Evolutionary conservation across 768 basidiomycete genomes (phyloP), one percentile per base, ranked within the genome.

Genomic region (Lactifluus piperatus): DNA sequence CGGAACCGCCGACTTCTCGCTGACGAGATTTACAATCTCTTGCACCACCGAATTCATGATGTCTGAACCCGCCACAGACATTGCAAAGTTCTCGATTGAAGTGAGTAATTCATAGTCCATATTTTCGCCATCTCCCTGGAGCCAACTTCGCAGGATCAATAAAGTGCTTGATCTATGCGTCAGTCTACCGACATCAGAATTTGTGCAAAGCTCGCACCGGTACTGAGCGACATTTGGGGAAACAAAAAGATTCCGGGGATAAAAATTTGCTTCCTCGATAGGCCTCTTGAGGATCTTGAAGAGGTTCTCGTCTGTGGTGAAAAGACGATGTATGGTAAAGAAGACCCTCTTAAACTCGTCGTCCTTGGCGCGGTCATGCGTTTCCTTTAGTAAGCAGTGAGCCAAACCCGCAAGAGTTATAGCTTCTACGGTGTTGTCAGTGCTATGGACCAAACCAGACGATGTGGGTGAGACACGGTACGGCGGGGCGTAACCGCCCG

Each of bases 281-380:
- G 71, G 76, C 39, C 70, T 72, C 49, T 70, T 62, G 18, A 80
- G 60, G 20, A 73, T 65, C 6, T 56, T 60, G 58, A 79, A 75
- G 14, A 80, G 62, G 27, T 71, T 73, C 49, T 75, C 73, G 4
- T 74, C 67, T 6, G 74, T 74, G 1, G 76, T 73, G 60, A 78
- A 80, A 39, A 76, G 74, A 20, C 69, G 66, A 64, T 71, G 79
- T 11, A 73, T 74, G 1, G 72, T 70, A 24, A 81, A 69, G 34
- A 81, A 67, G 37, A 72, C 67, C 58, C 76, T 75, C 51, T 71
- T 68, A 60, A 74, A 76, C 37, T 77, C 74, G 66, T 47, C 67
- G 50, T 62, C 72, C 72, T 77, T 54, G 46, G 57, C 48, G 52
- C 11, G 51, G 32, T 57, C 51, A 44, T 60, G 37, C 14, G 63